phyloP scores from a whole-genome alignment of 1,139 yeast genomes.

The Meyerozyma athensensis region DNA sequence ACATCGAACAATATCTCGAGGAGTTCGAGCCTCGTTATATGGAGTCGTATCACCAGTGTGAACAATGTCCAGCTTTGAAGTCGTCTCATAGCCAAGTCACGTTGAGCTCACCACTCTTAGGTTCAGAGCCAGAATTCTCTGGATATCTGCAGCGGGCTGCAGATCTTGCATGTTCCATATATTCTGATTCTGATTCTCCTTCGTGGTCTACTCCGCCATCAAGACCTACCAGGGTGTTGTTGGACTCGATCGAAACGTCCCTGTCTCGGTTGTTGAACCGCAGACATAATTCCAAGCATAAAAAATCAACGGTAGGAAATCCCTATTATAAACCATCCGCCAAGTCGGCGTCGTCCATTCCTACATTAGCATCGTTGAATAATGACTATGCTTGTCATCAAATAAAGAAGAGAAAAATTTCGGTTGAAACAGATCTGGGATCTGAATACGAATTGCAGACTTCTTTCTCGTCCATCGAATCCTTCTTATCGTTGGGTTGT shows the following conservation, averaged over 20 bases:
- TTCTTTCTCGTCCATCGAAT: slow-evolving; percentile 3
- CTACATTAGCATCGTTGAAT: slow-evolving; percentile 5
- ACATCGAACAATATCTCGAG: slow-evolving; percentile 2
- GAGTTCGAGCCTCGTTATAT: slow-evolving; percentile 3
- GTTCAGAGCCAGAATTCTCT: slow-evolving; percentile 1
- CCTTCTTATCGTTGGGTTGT: background rate
- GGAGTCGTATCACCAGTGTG: slow-evolving; percentile 2
- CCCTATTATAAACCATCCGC: slow-evolving; percentile 11
- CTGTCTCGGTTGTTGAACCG: background rate
- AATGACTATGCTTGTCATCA: background rate
- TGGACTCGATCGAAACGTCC: slow-evolving; percentile 1
- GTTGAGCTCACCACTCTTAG: background rate
- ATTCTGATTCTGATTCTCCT: background rate
- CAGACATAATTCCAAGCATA: background rate
- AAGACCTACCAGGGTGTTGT: slow-evolving; percentile 1
- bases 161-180: slow-evolving; percentile 2
- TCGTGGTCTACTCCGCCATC: background rate
- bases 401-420: slow-evolving; percentile 6
- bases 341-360: slow-evolving; percentile 2
- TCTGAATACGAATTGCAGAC: slow-evolving; percentile 3
- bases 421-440: slow-evolving; percentile 5
- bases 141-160: slow-evolving; percentile 2
- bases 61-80: background rate
- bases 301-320: slow-evolving; percentile 10
- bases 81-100: background rate